These are phyloP conservation scores for Plasmodium berghei DNA, from an alignment of 169 alveolate species.

Conservation along the genomic window DNA sequence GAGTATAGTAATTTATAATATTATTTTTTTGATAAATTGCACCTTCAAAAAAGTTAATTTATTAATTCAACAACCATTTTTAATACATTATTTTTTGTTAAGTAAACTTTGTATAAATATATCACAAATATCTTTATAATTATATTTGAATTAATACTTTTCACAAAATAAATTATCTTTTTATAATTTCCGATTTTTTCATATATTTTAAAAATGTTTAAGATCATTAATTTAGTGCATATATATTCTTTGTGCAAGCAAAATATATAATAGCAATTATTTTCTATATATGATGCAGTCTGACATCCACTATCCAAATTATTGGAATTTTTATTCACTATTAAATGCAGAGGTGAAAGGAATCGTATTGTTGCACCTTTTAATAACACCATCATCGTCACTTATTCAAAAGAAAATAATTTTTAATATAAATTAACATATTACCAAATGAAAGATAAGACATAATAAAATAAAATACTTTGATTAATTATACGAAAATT, in stretches of 20 bases:
- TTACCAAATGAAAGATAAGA: background rate
- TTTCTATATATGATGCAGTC: background rate
- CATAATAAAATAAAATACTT: background rate
- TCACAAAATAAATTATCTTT: too few relatives aligned
- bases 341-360: background rate
- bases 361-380: background rate
- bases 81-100: too few relatives aligned
- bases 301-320: background rate
- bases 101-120: too few relatives aligned
- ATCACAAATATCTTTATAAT: too few relatives aligned
- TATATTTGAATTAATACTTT: too few relatives aligned
- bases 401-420: background rate
- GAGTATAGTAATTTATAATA: background rate
- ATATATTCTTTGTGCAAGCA: too few relatives aligned
- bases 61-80: too few relatives aligned
- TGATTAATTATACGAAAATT: background rate
- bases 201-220: too few relatives aligned
- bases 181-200: too few relatives aligned
- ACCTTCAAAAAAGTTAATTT: too few relatives aligned
- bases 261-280: background rate
- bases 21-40: too few relatives aligned
- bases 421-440: background rate
- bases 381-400: background rate
- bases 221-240: too few relatives aligned
- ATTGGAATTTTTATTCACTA: background rate